Evolutionary conservation across 2,329 filamentous ascomycete genomes (phyloP), one percentile per base, ranked within the genome.

Genomic region (Lasiodiplodia hormozganensis): DNA sequence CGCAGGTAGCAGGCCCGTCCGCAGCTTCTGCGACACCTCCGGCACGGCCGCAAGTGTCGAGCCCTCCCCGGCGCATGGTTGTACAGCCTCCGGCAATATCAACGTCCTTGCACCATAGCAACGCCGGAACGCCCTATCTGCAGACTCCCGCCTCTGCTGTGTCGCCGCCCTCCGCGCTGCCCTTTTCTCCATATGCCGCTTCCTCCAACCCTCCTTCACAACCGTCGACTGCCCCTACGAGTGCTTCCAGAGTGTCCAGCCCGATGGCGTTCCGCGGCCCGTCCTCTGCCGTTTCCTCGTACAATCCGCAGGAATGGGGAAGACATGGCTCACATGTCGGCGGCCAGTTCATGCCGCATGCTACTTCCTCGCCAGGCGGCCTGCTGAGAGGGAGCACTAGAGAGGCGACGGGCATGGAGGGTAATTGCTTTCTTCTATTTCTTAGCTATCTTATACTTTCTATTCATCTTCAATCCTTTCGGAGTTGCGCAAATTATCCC

Each of bases 291-390:
- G 73, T 76, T 49, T 76, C 78, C 74, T 74, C 71, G 1, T 85
- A 85, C 76, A 84, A 85, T 72, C 83, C 83, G 43, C 81, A 82
- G 72, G 82, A 85, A 79, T 85, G 83, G 83, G 78, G 76, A 72
- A 78, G 80, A 69, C 74, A 74, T 67, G 36, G 49, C 28, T 14
- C 58, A 25, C 66, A 38, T 28, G 57, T 51, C 18, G 16, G 36
- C 43, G 66, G 66, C 18, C 51, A 56, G 34, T 64, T 53, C 51
- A 71, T 69, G 73, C 69, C 68, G 76, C 76, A 73, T 62, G 74
- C 73, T 49, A 70, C 64, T 23, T 76, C 77, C 49, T 76, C 79
- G 21, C 28, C 58, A n/a, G 23, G 25, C 40, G 72, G 76, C 67
- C 81, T 83, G 38, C 70, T 80, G 10, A 83, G 66, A 47, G 58